These are phyloP conservation scores for Fusarium sp. DNA, from an alignment of 2,329 filamentous ascomycete genomes.

Conservation along the genomic window DNA sequence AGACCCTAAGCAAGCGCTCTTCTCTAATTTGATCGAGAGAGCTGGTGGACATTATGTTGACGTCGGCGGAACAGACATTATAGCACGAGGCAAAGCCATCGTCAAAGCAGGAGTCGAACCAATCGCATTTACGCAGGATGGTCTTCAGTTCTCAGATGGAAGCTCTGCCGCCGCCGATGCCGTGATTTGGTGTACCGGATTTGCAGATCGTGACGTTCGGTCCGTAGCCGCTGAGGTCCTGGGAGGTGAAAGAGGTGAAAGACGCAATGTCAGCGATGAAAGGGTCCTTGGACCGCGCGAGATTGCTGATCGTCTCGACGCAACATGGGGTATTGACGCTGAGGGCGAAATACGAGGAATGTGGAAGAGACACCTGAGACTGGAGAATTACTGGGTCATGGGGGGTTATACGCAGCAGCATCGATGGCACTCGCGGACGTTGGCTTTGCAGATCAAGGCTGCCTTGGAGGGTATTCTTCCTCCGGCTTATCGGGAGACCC, in stretches of 20 bases:
- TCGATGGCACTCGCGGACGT: slow-evolving; percentile 21
- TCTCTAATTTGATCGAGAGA: slow-evolving; percentile 17
- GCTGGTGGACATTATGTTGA: slow-evolving; percentile 26
- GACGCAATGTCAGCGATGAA: rapidly evolving
- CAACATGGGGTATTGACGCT: slow-evolving; percentile 23
- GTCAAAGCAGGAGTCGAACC: slow-evolving; percentile 14
- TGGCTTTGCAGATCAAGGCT: slow-evolving; percentile 32
- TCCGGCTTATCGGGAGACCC: slow-evolving; percentile 15
- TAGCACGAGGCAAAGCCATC: not conserved
- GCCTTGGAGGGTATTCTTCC: slow-evolving; percentile 18
- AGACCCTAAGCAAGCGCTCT: not conserved
- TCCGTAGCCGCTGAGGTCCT: not conserved
- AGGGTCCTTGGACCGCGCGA: not conserved
- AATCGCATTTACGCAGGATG: not conserved
- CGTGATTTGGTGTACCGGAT: slow-evolving; percentile 29
- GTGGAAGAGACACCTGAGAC: slow-evolving; percentile 25
- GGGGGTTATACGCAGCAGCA: slow-evolving; percentile 28
- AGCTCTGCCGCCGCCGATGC: slow-evolving; percentile 1
- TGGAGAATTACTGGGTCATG: slow-evolving; percentile 33
- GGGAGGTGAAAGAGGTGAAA: not conserved
- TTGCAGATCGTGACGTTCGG: slow-evolving; percentile 12
- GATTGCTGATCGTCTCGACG: slow-evolving; percentile 2
- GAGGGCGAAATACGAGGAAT: slow-evolving; percentile 33
- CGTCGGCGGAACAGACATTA: not conserved
- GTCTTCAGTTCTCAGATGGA: slow-evolving; percentile 18